phyloP scores from a whole-genome alignment of 176 grass and related monocot genomes.

The Musa itinerans region DNA sequence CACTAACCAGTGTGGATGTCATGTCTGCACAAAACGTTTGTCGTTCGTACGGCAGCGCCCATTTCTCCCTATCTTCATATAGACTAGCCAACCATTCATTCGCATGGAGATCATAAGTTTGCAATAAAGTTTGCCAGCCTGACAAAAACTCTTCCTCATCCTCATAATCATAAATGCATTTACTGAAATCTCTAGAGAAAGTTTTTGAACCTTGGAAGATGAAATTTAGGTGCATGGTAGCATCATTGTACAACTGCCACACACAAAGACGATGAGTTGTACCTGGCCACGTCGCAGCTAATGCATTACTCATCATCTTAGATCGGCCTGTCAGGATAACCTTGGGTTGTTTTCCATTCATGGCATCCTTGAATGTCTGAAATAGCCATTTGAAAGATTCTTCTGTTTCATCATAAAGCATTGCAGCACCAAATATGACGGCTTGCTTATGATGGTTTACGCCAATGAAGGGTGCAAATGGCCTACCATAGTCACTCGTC shows the following conservation, averaged over 20 bases:
- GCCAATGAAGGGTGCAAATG: conserved; percentile 56
- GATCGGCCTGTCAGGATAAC: conserved; percentile 50
- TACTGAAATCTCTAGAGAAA: conserved; percentile 66
- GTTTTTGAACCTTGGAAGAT: conserved; percentile 60
- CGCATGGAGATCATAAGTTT: conserved; percentile 50
- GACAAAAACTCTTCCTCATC: conserved; percentile 65
- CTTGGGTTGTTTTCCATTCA: conserved; percentile 50
- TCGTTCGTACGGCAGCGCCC: conserved; percentile 62
- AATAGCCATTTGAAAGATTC: conserved; percentile 65
- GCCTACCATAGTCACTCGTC: conserved; percentile 2
- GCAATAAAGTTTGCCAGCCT: conserved; percentile 58
- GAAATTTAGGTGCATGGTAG: conserved; percentile 53
- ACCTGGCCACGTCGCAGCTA: conserved; percentile 52
- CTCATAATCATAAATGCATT: conserved; percentile 73
- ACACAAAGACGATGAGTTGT: conserved; percentile 38
- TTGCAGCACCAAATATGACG: conserved; percentile 59
- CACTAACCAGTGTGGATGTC: conserved; percentile 57
- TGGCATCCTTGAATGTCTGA: conserved; percentile 56
- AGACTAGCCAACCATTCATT: conserved; percentile 57
- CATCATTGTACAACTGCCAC: conserved; percentile 78
- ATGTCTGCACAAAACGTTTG: conserved; percentile 64
- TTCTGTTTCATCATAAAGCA: conserved; percentile 61
- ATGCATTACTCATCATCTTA: conserved; percentile 39
- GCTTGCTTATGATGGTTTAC: conserved; percentile 59
- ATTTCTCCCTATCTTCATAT: conserved; percentile 59